Base-by-base conservation (phyloP, 495 filamentous ascomycete species). In the Talaromyces adpressus region DNA sequence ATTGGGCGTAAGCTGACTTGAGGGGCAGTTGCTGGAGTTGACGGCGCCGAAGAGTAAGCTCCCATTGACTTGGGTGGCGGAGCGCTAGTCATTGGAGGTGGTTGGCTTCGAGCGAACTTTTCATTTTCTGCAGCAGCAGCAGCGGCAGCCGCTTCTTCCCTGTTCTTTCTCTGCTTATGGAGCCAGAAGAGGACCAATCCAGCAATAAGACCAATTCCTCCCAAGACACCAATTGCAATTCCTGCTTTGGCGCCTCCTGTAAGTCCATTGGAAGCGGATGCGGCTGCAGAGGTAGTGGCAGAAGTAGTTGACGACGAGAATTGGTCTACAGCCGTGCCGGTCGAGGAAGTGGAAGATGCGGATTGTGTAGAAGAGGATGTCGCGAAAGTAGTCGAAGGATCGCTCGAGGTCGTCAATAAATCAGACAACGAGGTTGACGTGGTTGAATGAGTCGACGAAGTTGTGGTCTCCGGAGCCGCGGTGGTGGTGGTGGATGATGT, bases 1-100 rank as follows among this genome's bases (percentile, higher is more conserved):
- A 96, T 84, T 0, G 93, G 94, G 41, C 91, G 88, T 57, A 97
- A 82, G 67, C 92, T 95, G 51, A 98, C 81, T 61, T 87, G 85
- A 6, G 94, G 93, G 3, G 93, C 90, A 18, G 86, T 87, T 54
- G 79, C 81, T 12, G 82, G 74, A 64, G 74, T 70, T 20, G 68
- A 61, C 7, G 63, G 65, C 47, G 68, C 71, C 12, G 71, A 62
- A 29, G 70, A 62, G 57, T 75, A 80, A 18, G 75, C 75, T 56
- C 67, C 65, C 58, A 77, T 77, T 39, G 71, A 67, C 62, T 79
- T 79, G 61, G 76, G 73, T 7, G 74, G 73, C 51, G 76, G 73
- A 52, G 69, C 71, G 47, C 73, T 68, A 56, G 69, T 72, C 63
- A 67, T 70, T 56, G 66, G 34, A 41, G 65, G 71, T 64, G 62